Percentiles rank a stretch among this genome's conserved stretches.
Evolutionary conservation across 257 asterid genomes (phyloP).

Genomic region (Fraxinus pennsylvanica): DNA sequence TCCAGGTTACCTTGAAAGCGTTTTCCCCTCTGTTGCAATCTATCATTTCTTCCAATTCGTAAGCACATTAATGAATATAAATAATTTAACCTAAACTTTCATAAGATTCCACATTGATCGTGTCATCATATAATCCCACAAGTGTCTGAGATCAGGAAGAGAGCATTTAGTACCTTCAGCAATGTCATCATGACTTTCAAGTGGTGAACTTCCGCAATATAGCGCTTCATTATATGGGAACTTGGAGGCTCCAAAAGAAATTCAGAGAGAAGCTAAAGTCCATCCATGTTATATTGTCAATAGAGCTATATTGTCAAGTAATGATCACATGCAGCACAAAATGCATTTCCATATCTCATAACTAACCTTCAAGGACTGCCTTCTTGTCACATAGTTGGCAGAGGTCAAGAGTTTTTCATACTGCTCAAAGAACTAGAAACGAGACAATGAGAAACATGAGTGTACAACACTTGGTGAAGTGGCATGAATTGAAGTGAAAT

Average conservation of each 20-base stretch:
- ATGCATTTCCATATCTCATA: conserved; percentile 17
- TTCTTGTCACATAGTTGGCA: conserved; percentile 83
- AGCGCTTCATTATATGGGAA: conserved; percentile 85
- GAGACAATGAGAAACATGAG: conserved; percentile 17
- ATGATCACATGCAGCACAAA: conserved; percentile 27
- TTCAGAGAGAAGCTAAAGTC: conserved; percentile 87
- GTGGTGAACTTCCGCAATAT: conserved; percentile 79
- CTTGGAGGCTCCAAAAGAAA: conserved; percentile 90
- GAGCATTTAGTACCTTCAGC: conserved; percentile 59
- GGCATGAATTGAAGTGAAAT: conserved; percentile 5
- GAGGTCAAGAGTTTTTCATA: conserved; percentile 85
- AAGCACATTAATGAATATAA: conserved; percentile 20
- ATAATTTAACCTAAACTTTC: not conserved
- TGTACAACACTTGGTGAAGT: conserved; percentile 5
- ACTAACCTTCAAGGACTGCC: conserved; percentile 97
- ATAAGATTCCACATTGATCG: conserved; percentile 6
- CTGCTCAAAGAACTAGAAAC: conserved; percentile 80
- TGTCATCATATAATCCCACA: conserved; percentile 14
- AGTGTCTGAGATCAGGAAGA: conserved; percentile 21
- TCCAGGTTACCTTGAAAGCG: conserved; percentile 9
- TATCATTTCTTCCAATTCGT: not conserved
- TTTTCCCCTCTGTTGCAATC: conserved; percentile 13
- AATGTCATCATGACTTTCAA: conserved; percentile 94
- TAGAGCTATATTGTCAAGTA: conserved; percentile 8
- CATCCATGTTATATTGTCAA: conserved; percentile 33